These are phyloP conservation scores for Euphorbia schlechtendalii DNA, from an alignment of 441 rosid genomes.

Conservation along the genomic window DNA sequence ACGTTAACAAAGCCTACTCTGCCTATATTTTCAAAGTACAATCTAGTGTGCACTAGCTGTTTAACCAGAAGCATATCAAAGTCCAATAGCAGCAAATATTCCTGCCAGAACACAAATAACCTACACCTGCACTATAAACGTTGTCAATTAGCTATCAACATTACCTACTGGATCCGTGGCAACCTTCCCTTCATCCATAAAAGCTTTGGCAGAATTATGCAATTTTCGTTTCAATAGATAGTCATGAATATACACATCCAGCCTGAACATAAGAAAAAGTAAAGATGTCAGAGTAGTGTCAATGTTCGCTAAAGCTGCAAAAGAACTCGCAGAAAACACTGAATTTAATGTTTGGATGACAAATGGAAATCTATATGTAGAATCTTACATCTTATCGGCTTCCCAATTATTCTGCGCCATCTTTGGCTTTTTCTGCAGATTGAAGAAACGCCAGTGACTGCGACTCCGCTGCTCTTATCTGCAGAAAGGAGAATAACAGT, in stretches of 20 bases:
- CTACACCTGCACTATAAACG: background rate
- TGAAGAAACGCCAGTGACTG: no score
- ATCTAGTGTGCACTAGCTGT: background rate
- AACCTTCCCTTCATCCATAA: constrained; percentile 71
- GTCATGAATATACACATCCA: constrained; percentile 72
- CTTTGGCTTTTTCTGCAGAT: no score
- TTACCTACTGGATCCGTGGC: constrained; percentile 75
- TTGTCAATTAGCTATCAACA: constrained; percentile 9
- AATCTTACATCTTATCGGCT: constrained; percentile 58
- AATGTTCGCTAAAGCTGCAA: constrained; percentile 2
- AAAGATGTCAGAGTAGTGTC: background rate
- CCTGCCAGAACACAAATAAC: background rate
- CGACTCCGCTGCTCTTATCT: constrained; percentile 17
- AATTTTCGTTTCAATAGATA: constrained; percentile 64
- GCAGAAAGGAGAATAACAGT: constrained; percentile 4
- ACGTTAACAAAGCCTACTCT: constrained; percentile 6
- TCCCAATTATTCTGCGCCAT: constrained; percentile 71
- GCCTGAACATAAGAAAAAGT: constrained; percentile 31
- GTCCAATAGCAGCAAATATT: background rate
- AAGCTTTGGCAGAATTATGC: constrained; percentile 59
- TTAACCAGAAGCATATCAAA: background rate
- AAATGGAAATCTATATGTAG: background rate
- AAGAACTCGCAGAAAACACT: background rate
- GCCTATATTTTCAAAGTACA: background rate
- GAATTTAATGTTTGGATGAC: background rate